A percentile compares a stretch with the other conserved stretches of the same genome.
Evolutionary conservation across 163 green algal species (phyloP).

Genomic region (Scenedesmus sp.): DNA sequence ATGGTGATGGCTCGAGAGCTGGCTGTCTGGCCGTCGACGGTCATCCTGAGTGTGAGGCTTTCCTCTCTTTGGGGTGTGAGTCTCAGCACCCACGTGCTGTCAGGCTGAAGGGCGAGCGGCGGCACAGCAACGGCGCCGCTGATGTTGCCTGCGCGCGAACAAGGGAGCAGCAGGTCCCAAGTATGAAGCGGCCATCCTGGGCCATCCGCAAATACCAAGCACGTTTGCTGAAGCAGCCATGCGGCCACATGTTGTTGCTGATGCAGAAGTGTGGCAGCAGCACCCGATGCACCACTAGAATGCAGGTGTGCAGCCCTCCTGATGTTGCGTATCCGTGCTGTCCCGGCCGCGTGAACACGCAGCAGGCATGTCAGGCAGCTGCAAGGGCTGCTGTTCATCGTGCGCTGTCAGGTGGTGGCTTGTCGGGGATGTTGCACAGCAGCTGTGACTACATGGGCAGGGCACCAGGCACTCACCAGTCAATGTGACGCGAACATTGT

Average conservation of each 20-base stretch:
- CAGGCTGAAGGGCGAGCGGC: not conserved
- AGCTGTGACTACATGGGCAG: too few species aligned
- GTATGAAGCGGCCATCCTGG: too few species aligned
- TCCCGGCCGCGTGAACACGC: too few species aligned
- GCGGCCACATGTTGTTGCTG: not conserved
- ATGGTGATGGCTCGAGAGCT: not conserved
- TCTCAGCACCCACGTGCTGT: not conserved
- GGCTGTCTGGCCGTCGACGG: not conserved
- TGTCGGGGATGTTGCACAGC: too few species aligned
- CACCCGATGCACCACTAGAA: not conserved
- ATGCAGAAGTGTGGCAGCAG: too few species aligned
- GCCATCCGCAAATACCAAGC: too few species aligned
- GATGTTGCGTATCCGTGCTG: not conserved
- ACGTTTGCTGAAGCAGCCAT: too few species aligned
- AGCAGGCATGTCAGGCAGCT: too few species aligned
- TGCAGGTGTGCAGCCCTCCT: not conserved
- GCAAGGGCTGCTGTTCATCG: too few species aligned
- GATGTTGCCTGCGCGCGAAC: not conserved
- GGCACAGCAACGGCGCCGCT: not conserved
- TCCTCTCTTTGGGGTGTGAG: constrained; percentile 9
- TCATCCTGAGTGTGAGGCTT: not conserved
- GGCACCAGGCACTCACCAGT: too few species aligned
- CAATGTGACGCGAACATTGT: not conserved
- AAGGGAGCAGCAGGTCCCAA: not conserved
- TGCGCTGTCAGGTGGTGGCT: too few species aligned